These are phyloP conservation scores for Catharanthus roseus DNA, from an alignment of 257 asterid genomes.

Conservation along the genomic window DNA sequence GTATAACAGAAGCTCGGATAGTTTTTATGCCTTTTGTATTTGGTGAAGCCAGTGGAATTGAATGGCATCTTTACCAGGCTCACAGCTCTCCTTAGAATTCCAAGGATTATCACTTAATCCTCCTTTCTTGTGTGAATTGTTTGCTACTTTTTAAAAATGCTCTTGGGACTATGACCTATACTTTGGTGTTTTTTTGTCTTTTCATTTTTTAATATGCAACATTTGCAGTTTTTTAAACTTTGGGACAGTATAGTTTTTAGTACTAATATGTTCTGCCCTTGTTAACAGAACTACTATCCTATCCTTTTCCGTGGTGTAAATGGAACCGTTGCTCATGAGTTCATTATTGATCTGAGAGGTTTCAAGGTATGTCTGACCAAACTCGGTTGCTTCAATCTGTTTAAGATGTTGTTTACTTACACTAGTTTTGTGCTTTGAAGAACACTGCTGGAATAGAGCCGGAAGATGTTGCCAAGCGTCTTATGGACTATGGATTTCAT, in stretches of 20 bases:
- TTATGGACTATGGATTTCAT: conserved; percentile 95
- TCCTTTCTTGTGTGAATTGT: neutral
- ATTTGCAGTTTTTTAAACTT: neutral
- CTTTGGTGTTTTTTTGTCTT: neutral
- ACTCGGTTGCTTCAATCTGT: neutral
- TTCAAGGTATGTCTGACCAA: conserved; percentile 51
- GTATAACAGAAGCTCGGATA: neutral
- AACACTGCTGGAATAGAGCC: conserved; percentile 95
- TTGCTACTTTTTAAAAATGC: neutral
- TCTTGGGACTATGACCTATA: neutral
- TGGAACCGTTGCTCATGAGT: conserved; percentile 93
- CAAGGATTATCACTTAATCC: too few relatives aligned
- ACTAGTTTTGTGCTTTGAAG: conserved; percentile 29
- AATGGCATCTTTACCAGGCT: neutral
- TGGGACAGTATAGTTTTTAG: neutral
- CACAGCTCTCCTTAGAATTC: too few relatives aligned
- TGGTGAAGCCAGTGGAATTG: neutral
- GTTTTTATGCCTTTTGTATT: neutral
- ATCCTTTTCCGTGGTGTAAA: conserved; percentile 95
- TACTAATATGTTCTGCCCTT: conserved; percentile 23
- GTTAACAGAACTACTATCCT: conserved; percentile 70
- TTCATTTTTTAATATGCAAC: neutral
- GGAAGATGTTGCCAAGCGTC: conserved; percentile 97
- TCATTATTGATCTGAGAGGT: conserved; percentile 86
- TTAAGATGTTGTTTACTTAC: conserved; percentile 10